These are phyloP conservation scores for Trypanosomatidae sp. DNA, from an alignment of 208 protist genomes.

Conservation along the genomic window DNA sequence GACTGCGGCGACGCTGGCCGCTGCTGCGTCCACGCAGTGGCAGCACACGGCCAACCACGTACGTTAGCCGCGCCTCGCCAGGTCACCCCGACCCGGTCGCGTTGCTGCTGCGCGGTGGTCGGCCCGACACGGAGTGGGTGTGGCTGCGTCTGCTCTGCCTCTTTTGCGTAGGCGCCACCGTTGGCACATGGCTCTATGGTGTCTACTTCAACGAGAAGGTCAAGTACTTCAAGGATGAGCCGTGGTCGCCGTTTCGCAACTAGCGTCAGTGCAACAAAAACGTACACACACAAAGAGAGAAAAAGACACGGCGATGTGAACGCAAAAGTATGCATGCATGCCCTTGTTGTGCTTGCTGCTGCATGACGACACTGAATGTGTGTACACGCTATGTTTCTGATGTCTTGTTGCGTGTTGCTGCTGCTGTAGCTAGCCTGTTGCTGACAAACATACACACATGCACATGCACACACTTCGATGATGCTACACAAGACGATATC, in stretches of 20 bases:
- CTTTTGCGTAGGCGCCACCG: conserved; percentile 48
- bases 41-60: conserved; percentile 31
- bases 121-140: conserved; percentile 72
- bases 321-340: background rate
- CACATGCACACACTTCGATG: no score
- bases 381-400: no score
- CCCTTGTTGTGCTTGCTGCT: no score
- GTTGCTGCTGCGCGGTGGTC: conserved; percentile 18
- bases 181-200: conserved; percentile 53
- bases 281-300: background rate
- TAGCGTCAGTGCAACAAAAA: background rate
- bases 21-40: conserved; percentile 9
- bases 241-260: conserved; percentile 51
- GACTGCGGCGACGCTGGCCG: background rate
- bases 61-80: conserved; percentile 17
- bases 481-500: no score
- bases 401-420: no score
- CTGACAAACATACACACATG: no score
- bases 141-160: conserved; percentile 76
- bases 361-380: no score
- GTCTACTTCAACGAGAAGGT: conserved; percentile 62
- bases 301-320: background rate
- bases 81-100: conserved; percentile 57
- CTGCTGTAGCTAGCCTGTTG: no score
- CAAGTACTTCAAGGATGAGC: conserved; percentile 81